Base-by-base conservation (phyloP, 129 eudicot species). In the Saussurea involucrata region DNA sequence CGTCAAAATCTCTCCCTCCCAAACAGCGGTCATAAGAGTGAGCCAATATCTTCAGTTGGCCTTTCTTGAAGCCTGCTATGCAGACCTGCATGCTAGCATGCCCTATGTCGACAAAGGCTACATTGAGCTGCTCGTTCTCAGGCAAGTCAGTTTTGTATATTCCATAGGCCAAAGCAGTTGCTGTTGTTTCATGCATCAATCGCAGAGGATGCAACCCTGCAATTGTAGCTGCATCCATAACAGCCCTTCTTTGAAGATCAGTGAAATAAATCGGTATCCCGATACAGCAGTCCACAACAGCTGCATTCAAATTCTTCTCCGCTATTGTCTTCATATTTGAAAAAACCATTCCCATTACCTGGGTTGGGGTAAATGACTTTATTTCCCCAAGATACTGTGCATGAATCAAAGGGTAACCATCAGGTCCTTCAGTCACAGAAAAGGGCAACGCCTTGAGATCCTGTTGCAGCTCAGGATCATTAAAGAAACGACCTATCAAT, bases 61-160 rank as follows among this genome's bases (percentile, higher is more conserved):
- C 98, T 78, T 94, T 94, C 90, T 94, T 95, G 37, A 95, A 91
- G n/a, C 90, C 96, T 77, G 93, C 96, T 63, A 95, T 80, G 71
- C 96, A 95, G 25, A 95, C 98, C 78, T 95, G 98, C 96, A 95
- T 82, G 36, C 98, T 95, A 29, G 97, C 83, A 82, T 95, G 98
- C n/a, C 98, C 98, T 67, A 95, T 78, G 68, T 95, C 98, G 11
- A 95, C 89, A 78, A 95, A 91, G 2, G 96, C 98, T 64, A 95
- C 90, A 82, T 95, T 94, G 5, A 94, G 29, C 70, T 83, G 91
- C 60, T 95, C 98, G 32, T 80, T 89, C 79, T 95, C 98, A 21
- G 98, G 98, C 63, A 95, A 86, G 70, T 95, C 98, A 0, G 94
- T 95, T 84, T 91, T 95, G 74, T 95, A 95, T 6, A 95, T 91